Conservation (phyloP, 2,329 filamentous ascomycete species). For the Aspergillus eucalypticola region DNA sequence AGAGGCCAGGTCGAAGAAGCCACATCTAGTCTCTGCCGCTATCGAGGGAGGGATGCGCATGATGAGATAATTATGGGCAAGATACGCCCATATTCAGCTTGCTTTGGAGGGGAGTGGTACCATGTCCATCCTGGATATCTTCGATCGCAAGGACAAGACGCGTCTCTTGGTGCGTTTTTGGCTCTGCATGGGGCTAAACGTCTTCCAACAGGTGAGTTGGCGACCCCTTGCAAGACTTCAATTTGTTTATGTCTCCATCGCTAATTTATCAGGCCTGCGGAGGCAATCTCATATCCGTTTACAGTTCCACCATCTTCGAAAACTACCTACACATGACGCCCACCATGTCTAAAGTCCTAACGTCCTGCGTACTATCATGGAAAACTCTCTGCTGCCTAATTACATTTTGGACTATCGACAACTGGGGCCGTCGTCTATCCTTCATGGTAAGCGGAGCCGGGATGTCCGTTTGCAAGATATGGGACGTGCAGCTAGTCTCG, state of each 20-base stretch:
- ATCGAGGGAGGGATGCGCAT: not conserved
- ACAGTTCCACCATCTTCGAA: conserved; percentile 24
- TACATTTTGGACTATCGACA: conserved; percentile 13
- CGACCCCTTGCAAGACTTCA: not conserved
- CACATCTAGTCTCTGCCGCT: conserved; percentile 11
- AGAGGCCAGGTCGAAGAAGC: conserved; percentile 26
- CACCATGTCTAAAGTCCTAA: conserved; percentile 2
- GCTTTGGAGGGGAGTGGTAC: conserved; percentile 42
- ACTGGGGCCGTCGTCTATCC: conserved; percentile 11
- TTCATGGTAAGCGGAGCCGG: conserved; percentile 13
- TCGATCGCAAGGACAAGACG: conserved; percentile 49
- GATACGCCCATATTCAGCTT: conserved; percentile 49
- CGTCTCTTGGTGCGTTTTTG: conserved; percentile 52
- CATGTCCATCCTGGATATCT: conserved; percentile 40
- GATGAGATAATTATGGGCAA: conserved; percentile 45
- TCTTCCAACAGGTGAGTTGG: conserved; percentile 43
- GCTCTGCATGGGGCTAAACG: conserved; percentile 51
- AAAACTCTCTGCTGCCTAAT: conserved; percentile 13
- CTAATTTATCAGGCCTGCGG: conserved; percentile 13
- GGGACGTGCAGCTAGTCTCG: not conserved
- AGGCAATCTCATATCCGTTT: conserved; percentile 43
- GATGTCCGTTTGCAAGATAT: conserved; percentile 11
- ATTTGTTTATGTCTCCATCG: not conserved
- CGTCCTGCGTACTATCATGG: conserved; percentile 12
- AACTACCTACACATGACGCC: conserved; percentile 5